phyloP scores from a whole-genome alignment of 2,329 filamentous ascomycete species.

The Didymella segeticola region DNA sequence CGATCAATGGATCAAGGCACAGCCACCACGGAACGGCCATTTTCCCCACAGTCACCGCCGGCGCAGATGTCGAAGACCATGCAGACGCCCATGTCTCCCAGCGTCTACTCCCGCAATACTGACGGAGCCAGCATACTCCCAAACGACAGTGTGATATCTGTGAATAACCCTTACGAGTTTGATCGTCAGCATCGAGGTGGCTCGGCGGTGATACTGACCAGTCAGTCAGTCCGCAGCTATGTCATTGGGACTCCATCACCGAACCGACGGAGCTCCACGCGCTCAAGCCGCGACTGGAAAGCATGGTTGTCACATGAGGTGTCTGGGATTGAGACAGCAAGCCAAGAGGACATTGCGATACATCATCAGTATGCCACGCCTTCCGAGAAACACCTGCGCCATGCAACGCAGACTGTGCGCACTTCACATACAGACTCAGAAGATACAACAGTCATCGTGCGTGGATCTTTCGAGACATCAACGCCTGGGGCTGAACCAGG shows the following conservation, averaged over 20 bases:
- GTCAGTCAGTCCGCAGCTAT: slow-evolving; percentile 54
- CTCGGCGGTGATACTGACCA: slow-evolving; percentile 54
- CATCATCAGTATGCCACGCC: slow-evolving; percentile 28
- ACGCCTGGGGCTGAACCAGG: slow-evolving; percentile 6
- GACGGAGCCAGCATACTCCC: slow-evolving; percentile 47
- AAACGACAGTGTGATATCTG: slow-evolving; percentile 45
- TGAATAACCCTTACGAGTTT: slow-evolving; percentile 19
- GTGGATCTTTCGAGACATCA: slow-evolving; percentile 13
- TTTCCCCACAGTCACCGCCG: slow-evolving; percentile 16
- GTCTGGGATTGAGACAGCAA: slow-evolving; percentile 42
- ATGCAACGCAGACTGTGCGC: slow-evolving; percentile 16
- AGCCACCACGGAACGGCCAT: neutral
- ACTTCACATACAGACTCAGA: slow-evolving; percentile 36
- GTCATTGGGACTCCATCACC: slow-evolving; percentile 44
- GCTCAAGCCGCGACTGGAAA: slow-evolving; percentile 55
- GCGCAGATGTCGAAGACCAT: slow-evolving; percentile 9
- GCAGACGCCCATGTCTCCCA: slow-evolving; percentile 52
- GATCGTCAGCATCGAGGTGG: slow-evolving; percentile 26
- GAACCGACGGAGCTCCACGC: slow-evolving; percentile 28
- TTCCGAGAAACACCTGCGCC: slow-evolving; percentile 20
- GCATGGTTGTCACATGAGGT: slow-evolving; percentile 56
- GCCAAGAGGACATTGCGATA: slow-evolving; percentile 40
- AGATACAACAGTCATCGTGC: slow-evolving; percentile 31
- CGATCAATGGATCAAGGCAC: neutral
- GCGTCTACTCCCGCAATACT: slow-evolving; percentile 55